Evolutionary conservation across 2,329 filamentous ascomycete genomes (phyloP), one percentile per base, ranked within the genome.

Genomic region (Cordyceps javanica): DNA sequence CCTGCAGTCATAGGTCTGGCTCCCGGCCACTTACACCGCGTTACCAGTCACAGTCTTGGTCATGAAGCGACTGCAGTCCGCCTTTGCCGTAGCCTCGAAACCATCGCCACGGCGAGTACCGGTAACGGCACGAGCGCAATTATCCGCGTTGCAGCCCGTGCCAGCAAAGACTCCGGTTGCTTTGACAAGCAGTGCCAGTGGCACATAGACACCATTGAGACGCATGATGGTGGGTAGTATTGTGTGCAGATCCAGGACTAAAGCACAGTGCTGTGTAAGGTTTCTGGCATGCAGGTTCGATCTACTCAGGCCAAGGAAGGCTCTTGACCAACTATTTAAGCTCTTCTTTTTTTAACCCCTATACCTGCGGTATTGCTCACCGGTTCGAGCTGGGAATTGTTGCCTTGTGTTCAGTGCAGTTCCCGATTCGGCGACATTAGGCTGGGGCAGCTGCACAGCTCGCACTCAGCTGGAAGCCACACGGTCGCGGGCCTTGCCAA

Each of bases 101-200:
- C 26, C 42, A 19, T 38, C 32, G 5, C 57, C 50, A 2, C 50
- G 49, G 16, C 57, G 57, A 19, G 57, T 59, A 7, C 57, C 57
- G n/a, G 57, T 59, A 13, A 59, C 57, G 14, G 57, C 57, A 14
- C 49, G 50, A n/a, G 57, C 57, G 44, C 57, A 59, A 14, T 59
- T 59, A 46, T 59, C 54, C 2, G 44, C 1, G 19, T 49, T 49
- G 34, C 54, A 56, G n/a, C 5, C 30, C 26, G 11, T 25, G 6
- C 23, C 39, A n/a, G 53, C 52, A 1, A 23, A 10, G n/a, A 32
- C 23, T 11, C 23, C 7, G 26, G 11, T 36, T 5, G 25, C 30
- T 2, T 21, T 14, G 30, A 44, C 10, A 16, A 55, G 52, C 9
- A 55, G 39, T 16, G 41, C 51, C 51, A 55, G 30, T 21, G 51